Percentiles rank a stretch among this genome's conserved stretches.
These are phyloP conservation scores for Purpureocillium takamizusanense DNA, from an alignment of 2,329 filamentous ascomycete genomes.

Conservation along the genomic window DNA sequence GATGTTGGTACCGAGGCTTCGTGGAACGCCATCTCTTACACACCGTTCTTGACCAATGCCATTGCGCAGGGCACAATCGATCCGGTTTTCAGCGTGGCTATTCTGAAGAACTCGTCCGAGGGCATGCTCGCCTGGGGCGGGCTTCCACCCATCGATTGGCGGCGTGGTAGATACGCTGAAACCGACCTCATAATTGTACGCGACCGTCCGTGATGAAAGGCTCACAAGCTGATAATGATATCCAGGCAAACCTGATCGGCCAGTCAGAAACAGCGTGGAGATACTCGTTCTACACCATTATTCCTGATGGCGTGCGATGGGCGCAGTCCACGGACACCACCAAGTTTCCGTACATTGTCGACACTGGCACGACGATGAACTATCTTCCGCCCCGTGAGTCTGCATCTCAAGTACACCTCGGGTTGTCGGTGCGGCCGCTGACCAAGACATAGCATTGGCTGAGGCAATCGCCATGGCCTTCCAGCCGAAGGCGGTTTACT, in stretches of 20 bases:
- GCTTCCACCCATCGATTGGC: conserved; percentile 27
- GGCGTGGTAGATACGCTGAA: conserved; percentile 17
- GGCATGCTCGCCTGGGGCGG: conserved; percentile 40
- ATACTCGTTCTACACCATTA: conserved; percentile 44
- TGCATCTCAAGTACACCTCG: no score
- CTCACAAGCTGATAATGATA: conserved; percentile 1
- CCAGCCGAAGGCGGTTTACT: conserved; percentile 34
- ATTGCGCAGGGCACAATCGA: conserved; percentile 34
- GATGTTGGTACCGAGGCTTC: conserved; percentile 25
- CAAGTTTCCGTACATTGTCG: conserved; percentile 40
- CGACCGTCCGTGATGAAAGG: background rate
- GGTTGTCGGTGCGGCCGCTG: no score
- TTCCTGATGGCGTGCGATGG: conserved; percentile 38
- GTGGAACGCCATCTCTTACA: conserved; percentile 32
- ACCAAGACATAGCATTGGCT: conserved; percentile 26
- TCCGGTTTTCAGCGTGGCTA: conserved; percentile 38
- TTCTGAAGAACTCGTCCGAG: conserved; percentile 34
- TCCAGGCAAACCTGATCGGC: conserved; percentile 33
- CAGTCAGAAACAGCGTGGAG: conserved; percentile 28
- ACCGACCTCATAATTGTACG: conserved; percentile 38
- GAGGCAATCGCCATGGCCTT: conserved; percentile 38
- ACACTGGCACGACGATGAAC: conserved; percentile 42
- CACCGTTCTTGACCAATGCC: conserved; percentile 39
- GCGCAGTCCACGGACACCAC: conserved; percentile 29
- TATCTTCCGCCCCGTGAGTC: conserved; percentile 39